A percentile compares a stretch with the other conserved stretches of the same genome.
phyloP scores from a whole-genome alignment of 169 alveolate species.

The Babesia ovata region DNA sequence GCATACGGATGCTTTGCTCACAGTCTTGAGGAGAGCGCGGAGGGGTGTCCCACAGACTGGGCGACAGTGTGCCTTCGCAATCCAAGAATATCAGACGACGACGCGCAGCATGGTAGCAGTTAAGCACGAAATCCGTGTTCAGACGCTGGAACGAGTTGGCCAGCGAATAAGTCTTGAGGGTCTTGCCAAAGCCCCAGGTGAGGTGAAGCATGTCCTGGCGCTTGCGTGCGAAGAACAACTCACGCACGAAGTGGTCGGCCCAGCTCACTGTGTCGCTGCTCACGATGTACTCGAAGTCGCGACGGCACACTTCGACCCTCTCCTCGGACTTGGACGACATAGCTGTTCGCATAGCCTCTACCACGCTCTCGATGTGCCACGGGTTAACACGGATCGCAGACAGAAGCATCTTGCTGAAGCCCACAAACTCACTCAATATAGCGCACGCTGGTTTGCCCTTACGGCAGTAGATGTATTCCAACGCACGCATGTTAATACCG shows the following conservation, averaged over 20 bases:
- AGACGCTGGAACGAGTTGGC: constrained; percentile 48
- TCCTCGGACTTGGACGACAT: constrained; percentile 42
- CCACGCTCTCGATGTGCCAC: constrained; percentile 78
- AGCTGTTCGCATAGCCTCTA: constrained; percentile 75
- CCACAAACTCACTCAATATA: constrained; percentile 80
- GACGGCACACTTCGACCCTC: constrained; percentile 30
- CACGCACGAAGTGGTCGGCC: constrained; percentile 74
- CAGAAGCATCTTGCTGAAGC: constrained; percentile 76
- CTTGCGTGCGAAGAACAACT: constrained; percentile 76
- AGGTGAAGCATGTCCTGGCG: constrained; percentile 70
- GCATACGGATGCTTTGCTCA: not conserved
- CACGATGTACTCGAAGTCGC: constrained; percentile 62
- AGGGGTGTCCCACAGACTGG: constrained; percentile 37
- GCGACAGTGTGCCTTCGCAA: constrained; percentile 64
- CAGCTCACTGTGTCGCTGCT: constrained; percentile 51
- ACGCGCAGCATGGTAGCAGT: constrained; percentile 16
- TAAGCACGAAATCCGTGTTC: constrained; percentile 31
- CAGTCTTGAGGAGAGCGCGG: constrained; percentile 33
- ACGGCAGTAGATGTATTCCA: constrained; percentile 74
- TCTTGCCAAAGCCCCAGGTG: constrained; percentile 73
- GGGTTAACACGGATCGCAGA: constrained; percentile 80
- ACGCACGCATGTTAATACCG: constrained; percentile 80
- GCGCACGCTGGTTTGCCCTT: constrained; percentile 58
- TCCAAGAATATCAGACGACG: constrained; percentile 63
- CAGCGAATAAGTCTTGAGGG: constrained; percentile 53